Base-by-base conservation (phyloP, 2,329 filamentous ascomycete genomes). In the Canariomyces notabilis region DNA sequence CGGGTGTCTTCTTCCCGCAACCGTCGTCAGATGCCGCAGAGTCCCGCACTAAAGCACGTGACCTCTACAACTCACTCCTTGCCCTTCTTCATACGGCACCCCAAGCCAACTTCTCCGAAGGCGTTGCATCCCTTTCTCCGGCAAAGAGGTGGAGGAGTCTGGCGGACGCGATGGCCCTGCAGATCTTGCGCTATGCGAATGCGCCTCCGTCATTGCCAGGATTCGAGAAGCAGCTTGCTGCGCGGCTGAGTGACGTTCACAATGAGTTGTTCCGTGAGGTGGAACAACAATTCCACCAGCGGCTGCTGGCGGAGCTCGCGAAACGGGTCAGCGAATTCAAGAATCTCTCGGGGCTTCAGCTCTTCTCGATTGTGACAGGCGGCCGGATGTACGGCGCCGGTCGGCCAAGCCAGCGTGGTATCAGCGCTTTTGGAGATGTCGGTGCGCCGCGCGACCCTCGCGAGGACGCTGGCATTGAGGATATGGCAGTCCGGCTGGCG, bases 401-500 rank as follows among this genome's bases (percentile, higher is more conserved):
- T 49, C 66, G 67, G 20, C 57, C 61, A 6, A 54, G 57, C 46
- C 64, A 67, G 31, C 46, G 63, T 39, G 49, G 56, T 43, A 49
- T 49, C 46, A 50, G 55, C 35, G 34, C 54, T 20, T 42, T 57
- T 26, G 65, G 70, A 4, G 47, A 42, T 11, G 39, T 41, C 6
- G 59, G 57, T 16, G 57, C 59, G 4, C 57, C 58, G 49, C 68
- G 67, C 8, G 71, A 74, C 44, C 63, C 65, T 7, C 70, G 74
- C 35, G 75, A 78, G 40, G 76, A 80, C 39, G 71, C 69, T 35
- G 72, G 74, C 26, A 59, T 86, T 31, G 73, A 76, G 35, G 83
- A 89, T 48, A 79, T 95, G 63, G 81, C 87, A 1, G 84, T 82
- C 36, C 81, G 87, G 37, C 74, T 95, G 41, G 84, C 88, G 5